Base-by-base conservation (phyloP, 306 rosid species). In the Cicer arietinum region DNA sequence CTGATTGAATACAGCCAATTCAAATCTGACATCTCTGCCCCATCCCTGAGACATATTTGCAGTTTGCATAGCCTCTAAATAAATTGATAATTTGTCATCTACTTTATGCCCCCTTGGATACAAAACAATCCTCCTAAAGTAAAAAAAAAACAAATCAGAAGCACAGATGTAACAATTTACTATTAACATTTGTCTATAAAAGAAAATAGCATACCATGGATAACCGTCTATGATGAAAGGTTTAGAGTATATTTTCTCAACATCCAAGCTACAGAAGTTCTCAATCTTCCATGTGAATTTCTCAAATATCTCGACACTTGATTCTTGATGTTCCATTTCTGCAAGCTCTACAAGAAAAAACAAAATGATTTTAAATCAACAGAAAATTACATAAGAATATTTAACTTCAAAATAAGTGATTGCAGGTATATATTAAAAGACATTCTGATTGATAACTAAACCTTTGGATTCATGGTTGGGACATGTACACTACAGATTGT, bases 261-360 rank as follows among this genome's bases (percentile, higher is more conserved):
- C 5, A 1, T 43, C 45, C 54, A 78, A 17, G 12, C 20, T 73
- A 79, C 37, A 79, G 18, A 79, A 52, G 16, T 70, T 71, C 2
- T 79, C 78, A 72, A 79, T 4, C 30, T 63, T 63, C 78, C 78
- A 63, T 6, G 74, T 52, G 16, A 71, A 72, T 22, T 52, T 79
- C 67, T 78, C 82, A 40, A 70, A 61, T 13, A 69, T 43, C 41
- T 65, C 20, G 18, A 17, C 63, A 25, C 16, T 45, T 1, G 44
- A 48, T 42, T 60, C 14, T 14, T 45, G 50, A 1, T 58, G 44
- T 44, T 69, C 76, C 76, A 78, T 78, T 4, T 5, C 14, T 42
- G 2, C 14, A 25, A 67, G 4, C 43, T 35, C 58, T 17, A 4
- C 1, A 39, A n/a, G 7, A 35, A 25, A 25, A 58, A 9, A 16